Percentiles rank a stretch among this genome's conserved stretches.
phyloP scores from a whole-genome alignment of 164 flowering plant genomes.

The Paratinospora sagittata region DNA sequence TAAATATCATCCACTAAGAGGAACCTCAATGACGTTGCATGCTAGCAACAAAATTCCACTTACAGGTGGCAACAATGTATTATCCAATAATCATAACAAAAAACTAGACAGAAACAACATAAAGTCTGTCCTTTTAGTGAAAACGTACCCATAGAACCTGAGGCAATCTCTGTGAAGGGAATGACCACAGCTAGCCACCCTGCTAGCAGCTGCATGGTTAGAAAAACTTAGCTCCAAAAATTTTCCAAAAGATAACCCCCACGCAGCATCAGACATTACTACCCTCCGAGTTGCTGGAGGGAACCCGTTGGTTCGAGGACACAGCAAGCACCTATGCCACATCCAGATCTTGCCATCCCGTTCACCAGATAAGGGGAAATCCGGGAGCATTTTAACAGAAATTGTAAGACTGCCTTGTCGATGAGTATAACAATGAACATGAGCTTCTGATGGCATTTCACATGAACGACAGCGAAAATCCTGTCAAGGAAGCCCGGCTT shows the following conservation, averaged over 20 bases:
- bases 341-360: conserved; percentile 97
- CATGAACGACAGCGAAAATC: conserved; percentile 68
- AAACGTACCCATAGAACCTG: conserved; percentile 91
- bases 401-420: conserved; percentile 94
- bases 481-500: conserved; percentile 31
- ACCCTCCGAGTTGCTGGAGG: conserved; percentile 94
- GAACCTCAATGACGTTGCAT: background rate
- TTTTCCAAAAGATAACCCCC: conserved; percentile 99
- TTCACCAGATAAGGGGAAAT: conserved; percentile 71
- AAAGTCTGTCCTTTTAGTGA: background rate
- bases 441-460: conserved; percentile 96
- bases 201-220: conserved; percentile 98
- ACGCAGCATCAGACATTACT: conserved; percentile 99
- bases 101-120: background rate
- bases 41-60: background rate
- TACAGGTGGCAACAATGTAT: background rate
- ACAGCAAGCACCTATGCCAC: conserved; percentile 95
- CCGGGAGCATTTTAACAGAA: conserved; percentile 82
- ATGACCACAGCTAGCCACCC: conserved; percentile 99
- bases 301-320: conserved; percentile 71
- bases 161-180: conserved; percentile 97
- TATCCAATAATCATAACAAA: background rate
- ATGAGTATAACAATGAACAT: conserved; percentile 96
- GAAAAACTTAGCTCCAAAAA: conserved; percentile 99
- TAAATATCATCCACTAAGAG: background rate